phyloP scores from a whole-genome alignment of 2,329 filamentous ascomycete species.

The Fusarium liriodendri region DNA sequence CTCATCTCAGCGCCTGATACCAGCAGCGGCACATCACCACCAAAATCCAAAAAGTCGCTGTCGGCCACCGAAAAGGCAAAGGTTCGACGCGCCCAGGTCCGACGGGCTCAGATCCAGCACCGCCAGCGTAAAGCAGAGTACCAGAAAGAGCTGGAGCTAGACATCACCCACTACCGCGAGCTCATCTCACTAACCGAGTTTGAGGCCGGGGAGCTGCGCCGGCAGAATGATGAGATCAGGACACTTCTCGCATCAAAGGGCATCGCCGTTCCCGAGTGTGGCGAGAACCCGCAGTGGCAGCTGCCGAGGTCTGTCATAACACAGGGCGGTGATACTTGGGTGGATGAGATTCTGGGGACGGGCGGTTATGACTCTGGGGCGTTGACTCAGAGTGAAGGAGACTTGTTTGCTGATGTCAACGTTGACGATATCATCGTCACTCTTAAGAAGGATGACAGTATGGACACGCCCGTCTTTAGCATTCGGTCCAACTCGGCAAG shows the following conservation, averaged over 20 bases:
- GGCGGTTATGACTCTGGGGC: constrained; percentile 2
- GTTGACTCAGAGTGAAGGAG: constrained; percentile 17
- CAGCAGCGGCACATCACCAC: constrained; percentile 19
- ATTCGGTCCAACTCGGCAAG: constrained; percentile 48
- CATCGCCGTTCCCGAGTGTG: constrained; percentile 24
- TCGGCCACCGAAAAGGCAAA: constrained; percentile 55
- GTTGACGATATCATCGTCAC: constrained; percentile 54
- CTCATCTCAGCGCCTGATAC: constrained; percentile 25
- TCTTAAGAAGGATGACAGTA: constrained; percentile 54
- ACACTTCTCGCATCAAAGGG: constrained; percentile 46
- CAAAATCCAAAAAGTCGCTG: constrained; percentile 34
- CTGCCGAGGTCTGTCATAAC: constrained; percentile 3
- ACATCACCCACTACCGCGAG: constrained; percentile 60
- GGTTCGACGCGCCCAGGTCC: constrained; percentile 62
- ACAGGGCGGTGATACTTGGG: constrained; percentile 25
- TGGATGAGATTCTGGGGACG: constrained; percentile 30
- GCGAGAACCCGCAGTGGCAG: constrained; percentile 11
- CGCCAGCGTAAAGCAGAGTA: constrained; percentile 68
- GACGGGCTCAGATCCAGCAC: constrained; percentile 65
- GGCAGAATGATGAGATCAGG: constrained; percentile 59
- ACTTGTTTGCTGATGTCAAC: constrained; percentile 50
- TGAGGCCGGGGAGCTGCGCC: constrained; percentile 51
- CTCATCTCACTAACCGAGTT: constrained; percentile 56
- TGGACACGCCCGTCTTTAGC: constrained; percentile 57
- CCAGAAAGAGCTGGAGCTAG: constrained; percentile 64